Evolutionary conservation across 1,139 yeast species (phyloP).

Genomic region (Pneumocystis wakefieldiae): DNA sequence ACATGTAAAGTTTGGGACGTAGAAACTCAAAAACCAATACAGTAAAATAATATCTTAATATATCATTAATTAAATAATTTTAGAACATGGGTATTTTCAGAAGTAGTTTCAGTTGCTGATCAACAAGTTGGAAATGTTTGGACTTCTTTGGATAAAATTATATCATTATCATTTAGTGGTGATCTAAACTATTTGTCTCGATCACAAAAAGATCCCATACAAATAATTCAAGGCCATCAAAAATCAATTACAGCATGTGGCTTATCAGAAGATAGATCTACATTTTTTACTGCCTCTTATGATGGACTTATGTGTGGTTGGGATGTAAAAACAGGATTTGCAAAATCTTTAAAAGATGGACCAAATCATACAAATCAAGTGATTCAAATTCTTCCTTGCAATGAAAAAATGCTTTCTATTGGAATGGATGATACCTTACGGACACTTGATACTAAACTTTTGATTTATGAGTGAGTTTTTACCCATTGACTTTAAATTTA

Average conservation of each 20-base stretch:
- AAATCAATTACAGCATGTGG: conserved; percentile 53
- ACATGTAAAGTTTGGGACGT: conserved; percentile 46
- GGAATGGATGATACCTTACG: conserved; percentile 87
- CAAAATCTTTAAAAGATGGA: conserved; percentile 26
- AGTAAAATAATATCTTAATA: conserved; percentile 5
- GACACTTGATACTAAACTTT: conserved; percentile 27
- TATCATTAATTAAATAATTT: background rate
- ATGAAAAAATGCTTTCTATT: conserved; percentile 31
- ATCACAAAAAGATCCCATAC: conserved; percentile 28
- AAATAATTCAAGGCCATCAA: conserved; percentile 61
- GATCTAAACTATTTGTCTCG: conserved; percentile 45
- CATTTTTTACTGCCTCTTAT: conserved; percentile 55
- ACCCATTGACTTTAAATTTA: background rate
- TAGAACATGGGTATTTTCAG: conserved; percentile 21
- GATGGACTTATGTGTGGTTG: conserved; percentile 65
- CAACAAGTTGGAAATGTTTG: conserved; percentile 76
- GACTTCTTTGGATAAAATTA: conserved; percentile 38
- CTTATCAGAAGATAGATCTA: conserved; percentile 19
- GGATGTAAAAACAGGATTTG: conserved; percentile 28
- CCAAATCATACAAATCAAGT: conserved; percentile 45
- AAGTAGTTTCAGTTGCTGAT: conserved; percentile 28
- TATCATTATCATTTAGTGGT: conserved; percentile 63
- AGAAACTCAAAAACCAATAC: conserved; percentile 13
- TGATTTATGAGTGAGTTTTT: conserved; percentile 2
- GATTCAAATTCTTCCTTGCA: conserved; percentile 27